These are phyloP conservation scores for Wallacemonas collosoma DNA, from an alignment of 208 protist species.

Conservation along the genomic window DNA sequence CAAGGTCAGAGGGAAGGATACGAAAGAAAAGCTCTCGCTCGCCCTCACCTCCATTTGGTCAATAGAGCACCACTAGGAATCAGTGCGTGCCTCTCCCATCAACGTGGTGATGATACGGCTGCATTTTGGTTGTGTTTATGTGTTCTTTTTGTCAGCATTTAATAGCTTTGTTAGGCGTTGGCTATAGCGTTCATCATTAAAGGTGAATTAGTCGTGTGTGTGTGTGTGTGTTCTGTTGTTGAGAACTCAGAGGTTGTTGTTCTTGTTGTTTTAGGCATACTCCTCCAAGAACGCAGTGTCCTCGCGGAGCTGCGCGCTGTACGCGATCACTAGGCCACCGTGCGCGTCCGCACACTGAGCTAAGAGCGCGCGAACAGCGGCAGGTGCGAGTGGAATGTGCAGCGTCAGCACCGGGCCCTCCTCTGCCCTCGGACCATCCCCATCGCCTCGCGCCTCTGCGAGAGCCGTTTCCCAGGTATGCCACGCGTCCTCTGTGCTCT, in stretches of 20 bases:
- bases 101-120: too few species aligned
- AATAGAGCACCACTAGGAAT: too few species aligned
- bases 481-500: conserved; percentile 70
- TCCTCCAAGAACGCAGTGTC: conserved; percentile 65
- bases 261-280: conserved; percentile 14
- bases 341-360: background rate
- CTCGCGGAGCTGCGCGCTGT: conserved; percentile 37
- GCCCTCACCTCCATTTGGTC: background rate
- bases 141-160: too few species aligned
- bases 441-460: background rate
- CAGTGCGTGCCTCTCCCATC: too few species aligned
- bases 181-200: background rate
- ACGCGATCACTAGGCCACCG: conserved; percentile 58
- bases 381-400: conserved; percentile 44
- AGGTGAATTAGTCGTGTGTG: background rate
- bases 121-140: too few species aligned
- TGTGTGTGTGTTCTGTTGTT: background rate
- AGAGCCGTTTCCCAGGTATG: background rate
- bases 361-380: conserved; percentile 34
- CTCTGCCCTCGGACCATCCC: background rate
- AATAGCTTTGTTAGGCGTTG: too few species aligned
- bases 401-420: conserved; percentile 10
- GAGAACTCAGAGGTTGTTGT: too few species aligned
- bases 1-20: background rate
- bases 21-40: background rate